Evolutionary conservation across 441 rosid genomes (phyloP), one percentile per base, ranked within the genome.

Genomic region (Gossypium schwendimanii): DNA sequence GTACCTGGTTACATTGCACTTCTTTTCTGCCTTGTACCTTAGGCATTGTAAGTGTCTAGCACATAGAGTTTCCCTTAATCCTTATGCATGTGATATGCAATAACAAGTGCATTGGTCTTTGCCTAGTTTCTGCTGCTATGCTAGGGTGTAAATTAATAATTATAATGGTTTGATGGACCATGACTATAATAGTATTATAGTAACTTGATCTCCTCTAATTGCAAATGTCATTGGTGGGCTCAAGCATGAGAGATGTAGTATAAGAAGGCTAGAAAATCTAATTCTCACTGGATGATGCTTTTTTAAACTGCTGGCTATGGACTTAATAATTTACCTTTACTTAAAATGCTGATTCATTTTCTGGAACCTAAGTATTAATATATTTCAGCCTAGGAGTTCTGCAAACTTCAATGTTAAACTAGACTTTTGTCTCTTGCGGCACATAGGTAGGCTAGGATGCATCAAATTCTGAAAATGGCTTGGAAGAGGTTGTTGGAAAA

Each of bases 61-160:
- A 20, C 17, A 33, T 36, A 6, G 33, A 21, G 54, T 44, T 44
- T 44, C 18, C 33, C 33, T 44, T 12, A 18, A 21, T 49, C 20
- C 52, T 63, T 63, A 18, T 63, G 53, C 31, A 63, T 63, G 69
- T 63, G 69, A 20, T 41, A 41, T 41, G 69, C 53, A 63, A 20
- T 63, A 41, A 23, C 15, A 41, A 18, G 24, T 63, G 31, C 18
- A 4, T 15, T 63, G 69, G 12, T 41, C 49, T 44, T 63, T 41
- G 15, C 10, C 15, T 20, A 10, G 31, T 63, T 63, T 41, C 31
- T 20, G 31, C 69, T 63, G 33, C 69, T 41, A 41, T 63, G 69
- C 17, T 63, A 11, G 69, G 33, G 23, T 44, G 53, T 63, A 63
- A 63, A 63, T 4, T 28, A 11, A 63, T 20, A 2, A 63, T 21